A percentile compares a stretch with the other conserved stretches of the same genome.
Evolutionary conservation across 257 asterid species (phyloP).

Genomic region (Penstemon eatonii): DNA sequence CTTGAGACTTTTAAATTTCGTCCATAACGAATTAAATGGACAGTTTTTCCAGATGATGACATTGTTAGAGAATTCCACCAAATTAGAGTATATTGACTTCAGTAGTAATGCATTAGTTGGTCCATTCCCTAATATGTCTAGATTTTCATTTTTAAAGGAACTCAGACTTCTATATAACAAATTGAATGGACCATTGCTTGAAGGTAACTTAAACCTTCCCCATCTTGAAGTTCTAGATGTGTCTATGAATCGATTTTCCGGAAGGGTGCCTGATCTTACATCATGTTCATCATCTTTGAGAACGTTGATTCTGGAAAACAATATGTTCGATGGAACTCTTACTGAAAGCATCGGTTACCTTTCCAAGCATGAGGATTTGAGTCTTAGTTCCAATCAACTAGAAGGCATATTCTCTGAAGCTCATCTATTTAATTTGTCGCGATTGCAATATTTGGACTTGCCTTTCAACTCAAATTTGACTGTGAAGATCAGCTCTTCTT

Average conservation of each 20-base stretch:
- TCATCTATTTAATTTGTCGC: conserved; percentile 22
- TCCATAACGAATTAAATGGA: conserved; percentile 14
- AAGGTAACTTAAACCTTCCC: conserved; percentile 21
- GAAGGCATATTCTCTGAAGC: conserved; percentile 28
- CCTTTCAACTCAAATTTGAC: too few relatives aligned
- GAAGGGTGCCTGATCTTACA: conserved; percentile 28
- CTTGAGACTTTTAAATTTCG: background rate
- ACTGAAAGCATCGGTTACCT: conserved; percentile 16
- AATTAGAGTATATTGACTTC: conserved; percentile 19
- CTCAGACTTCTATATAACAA: conserved; percentile 13
- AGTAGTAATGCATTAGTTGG: conserved; percentile 20
- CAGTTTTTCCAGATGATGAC: conserved; percentile 1
- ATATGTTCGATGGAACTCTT: conserved; percentile 23
- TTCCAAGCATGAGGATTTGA: conserved; percentile 18
- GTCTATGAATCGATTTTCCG: conserved; percentile 16
- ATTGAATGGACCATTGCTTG: conserved; percentile 10
- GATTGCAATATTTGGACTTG: too few relatives aligned
- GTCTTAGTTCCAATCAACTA: conserved; percentile 30
- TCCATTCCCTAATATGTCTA: conserved; percentile 25
- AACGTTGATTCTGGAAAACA: conserved; percentile 5
- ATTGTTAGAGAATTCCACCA: conserved; percentile 3
- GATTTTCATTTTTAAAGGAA: conserved; percentile 15
- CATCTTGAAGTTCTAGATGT: conserved; percentile 19
- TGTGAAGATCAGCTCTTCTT: too few relatives aligned
- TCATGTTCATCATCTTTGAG: conserved; percentile 13